A percentile compares a stretch with the other conserved stretches of the same genome.
Conservation (phyloP, 306 rosid species). For the Medicago truncatula region MtrunA17r5.0-ANR NC_053044.1:37875501-37876000, state of each 20-base stretch:
- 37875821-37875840: conserved; percentile 64
- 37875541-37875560: not conserved
- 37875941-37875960: conserved; percentile 61
- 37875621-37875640: conserved; percentile 74
- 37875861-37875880: conserved; percentile 71
- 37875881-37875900: conserved; percentile 45
- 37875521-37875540: conserved; percentile 3
- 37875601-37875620: conserved; percentile 67
- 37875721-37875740: not conserved
- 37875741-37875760: conserved; percentile 9
- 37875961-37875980: conserved; percentile 77
- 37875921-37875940: conserved; percentile 45
- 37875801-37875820: conserved; percentile 71
- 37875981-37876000: conserved; percentile 65
- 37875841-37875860: conserved; percentile 71
- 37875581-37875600: conserved; percentile 64
- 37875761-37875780: not conserved
- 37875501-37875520: not conserved
- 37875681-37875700: conserved; percentile 38
- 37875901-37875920: conserved; percentile 40
- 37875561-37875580: not conserved
- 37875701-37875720: not conserved
- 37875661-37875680: conserved; percentile 69
- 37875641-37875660: conserved; percentile 58
- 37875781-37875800: conserved; percentile 65